These are phyloP conservation scores for Aspergillus jensenii DNA, from an alignment of 2,329 filamentous ascomycete genomes.

Conservation along the genomic window DNA sequence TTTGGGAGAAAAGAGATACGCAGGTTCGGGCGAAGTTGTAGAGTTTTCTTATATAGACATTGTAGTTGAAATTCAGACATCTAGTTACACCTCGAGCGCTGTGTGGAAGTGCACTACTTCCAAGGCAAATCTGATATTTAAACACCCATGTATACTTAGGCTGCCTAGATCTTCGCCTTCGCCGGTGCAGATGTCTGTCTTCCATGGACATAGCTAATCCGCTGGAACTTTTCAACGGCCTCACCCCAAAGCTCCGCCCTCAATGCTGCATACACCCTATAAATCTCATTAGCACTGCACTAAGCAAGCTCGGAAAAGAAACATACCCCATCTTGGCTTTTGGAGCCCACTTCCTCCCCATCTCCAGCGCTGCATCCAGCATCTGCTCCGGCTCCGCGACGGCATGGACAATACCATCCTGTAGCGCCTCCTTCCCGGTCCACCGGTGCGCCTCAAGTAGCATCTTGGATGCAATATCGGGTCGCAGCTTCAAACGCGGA, in stretches of 20 bases:
- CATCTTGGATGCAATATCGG: constrained; percentile 56
- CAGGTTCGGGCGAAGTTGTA: neutral
- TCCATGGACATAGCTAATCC: constrained; percentile 56
- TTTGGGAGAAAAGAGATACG: constrained; percentile 2
- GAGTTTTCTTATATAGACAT: no score
- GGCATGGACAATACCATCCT: constrained; percentile 56
- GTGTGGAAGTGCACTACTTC: no score
- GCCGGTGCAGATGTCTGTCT: constrained; percentile 1
- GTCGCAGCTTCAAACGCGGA: constrained; percentile 52
- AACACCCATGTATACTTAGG: no score
- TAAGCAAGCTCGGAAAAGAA: neutral
- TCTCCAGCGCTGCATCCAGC: constrained; percentile 46
- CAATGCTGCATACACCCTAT: constrained; percentile 51
- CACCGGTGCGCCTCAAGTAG: constrained; percentile 56
- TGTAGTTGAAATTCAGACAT: no score
- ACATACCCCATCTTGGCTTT: constrained; percentile 33
- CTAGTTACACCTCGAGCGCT: no score
- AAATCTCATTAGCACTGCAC: neutral
- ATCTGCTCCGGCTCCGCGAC: constrained; percentile 51
- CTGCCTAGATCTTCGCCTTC: constrained; percentile 7
- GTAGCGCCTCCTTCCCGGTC: constrained; percentile 53
- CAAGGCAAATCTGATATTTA: no score
- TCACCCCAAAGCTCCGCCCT: constrained; percentile 56
- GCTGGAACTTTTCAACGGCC: constrained; percentile 50
- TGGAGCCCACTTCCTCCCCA: constrained; percentile 45